Conservation (phyloP, 768 basidiomycete species). For the Kwoniella dendrophila region DNA sequence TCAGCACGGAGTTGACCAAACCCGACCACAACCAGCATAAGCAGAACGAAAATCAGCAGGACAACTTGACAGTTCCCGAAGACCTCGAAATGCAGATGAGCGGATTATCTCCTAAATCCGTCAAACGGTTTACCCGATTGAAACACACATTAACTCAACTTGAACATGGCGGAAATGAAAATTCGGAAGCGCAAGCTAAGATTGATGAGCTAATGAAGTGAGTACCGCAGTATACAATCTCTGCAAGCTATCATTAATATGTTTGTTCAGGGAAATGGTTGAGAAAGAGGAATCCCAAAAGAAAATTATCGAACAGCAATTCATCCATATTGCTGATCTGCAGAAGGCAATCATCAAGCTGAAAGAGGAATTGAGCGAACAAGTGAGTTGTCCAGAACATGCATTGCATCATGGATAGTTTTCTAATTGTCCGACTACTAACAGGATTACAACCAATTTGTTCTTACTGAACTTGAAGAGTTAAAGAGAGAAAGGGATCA, state of each 20-base stretch:
- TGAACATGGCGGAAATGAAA: constrained; percentile 16
- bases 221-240: constrained; percentile 49
- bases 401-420: too few species aligned
- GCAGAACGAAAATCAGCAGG: background rate
- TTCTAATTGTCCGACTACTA: too few species aligned
- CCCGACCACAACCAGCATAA: background rate
- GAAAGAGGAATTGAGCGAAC: constrained; percentile 66
- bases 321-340: constrained; percentile 63
- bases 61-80: constrained; percentile 7
- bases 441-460: too few species aligned
- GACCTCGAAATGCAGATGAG: constrained; percentile 5
- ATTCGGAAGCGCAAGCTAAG: constrained; percentile 68
- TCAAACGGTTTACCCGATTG: constrained; percentile 18
- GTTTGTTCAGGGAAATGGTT: constrained; percentile 78
- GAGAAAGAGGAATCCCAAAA: constrained; percentile 90
- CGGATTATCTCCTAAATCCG: constrained; percentile 25
- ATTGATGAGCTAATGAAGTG: constrained; percentile 92
- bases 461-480: constrained; percentile 64
- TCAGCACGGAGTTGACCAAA: background rate
- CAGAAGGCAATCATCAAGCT: constrained; percentile 81
- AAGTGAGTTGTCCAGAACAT: constrained; percentile 25
- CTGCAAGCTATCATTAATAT: constrained; percentile 20
- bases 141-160: constrained; percentile 19
- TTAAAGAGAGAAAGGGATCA: constrained; percentile 57
- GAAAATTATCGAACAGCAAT: constrained; percentile 74